Evolutionary conservation across 1,139 yeast genomes (phyloP).

Genomic region (Saccharomyces hybrid): DNA sequence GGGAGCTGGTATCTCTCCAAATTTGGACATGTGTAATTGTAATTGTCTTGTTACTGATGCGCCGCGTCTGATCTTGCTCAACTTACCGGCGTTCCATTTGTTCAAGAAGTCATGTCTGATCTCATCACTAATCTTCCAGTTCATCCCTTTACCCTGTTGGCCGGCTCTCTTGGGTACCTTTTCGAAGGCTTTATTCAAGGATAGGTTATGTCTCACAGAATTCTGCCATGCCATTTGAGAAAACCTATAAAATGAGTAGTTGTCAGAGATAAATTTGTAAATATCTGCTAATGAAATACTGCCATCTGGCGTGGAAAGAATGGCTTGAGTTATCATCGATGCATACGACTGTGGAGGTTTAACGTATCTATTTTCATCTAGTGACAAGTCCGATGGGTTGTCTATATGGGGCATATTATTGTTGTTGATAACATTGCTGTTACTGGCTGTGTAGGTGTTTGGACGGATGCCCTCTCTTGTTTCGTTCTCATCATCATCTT

Average conservation of each 20-base stretch:
- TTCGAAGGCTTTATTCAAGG: slow-evolving; percentile 78
- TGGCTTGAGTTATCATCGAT: slow-evolving; percentile 96
- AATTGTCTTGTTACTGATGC: slow-evolving; percentile 75
- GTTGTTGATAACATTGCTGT: neutral
- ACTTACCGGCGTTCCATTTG: slow-evolving; percentile 66
- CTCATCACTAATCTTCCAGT: slow-evolving; percentile 88
- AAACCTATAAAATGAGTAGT: slow-evolving; percentile 82
- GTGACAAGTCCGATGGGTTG: neutral
- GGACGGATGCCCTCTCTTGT: neutral
- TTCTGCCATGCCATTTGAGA: slow-evolving; percentile 91
- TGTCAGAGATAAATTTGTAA: slow-evolving; percentile 78
- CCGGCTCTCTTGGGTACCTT: slow-evolving; percentile 89
- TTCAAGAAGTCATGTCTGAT: slow-evolving; percentile 76
- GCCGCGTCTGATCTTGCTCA: slow-evolving; percentile 66
- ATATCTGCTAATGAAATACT: slow-evolving; percentile 83
- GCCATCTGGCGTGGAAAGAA: slow-evolving; percentile 77
- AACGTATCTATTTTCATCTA: slow-evolving; percentile 69
- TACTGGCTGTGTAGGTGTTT: neutral
- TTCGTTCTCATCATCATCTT: neutral
- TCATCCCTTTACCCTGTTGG: slow-evolving; percentile 98
- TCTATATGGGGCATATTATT: slow-evolving; percentile 30
- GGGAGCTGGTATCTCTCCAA: slow-evolving; percentile 20
- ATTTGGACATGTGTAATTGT: slow-evolving; percentile 64
- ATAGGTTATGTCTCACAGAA: slow-evolving; percentile 72
- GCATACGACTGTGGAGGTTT: slow-evolving; percentile 96